Conservation (phyloP, 306 rosid genomes). For the Astragalus membranaceus region DNA sequence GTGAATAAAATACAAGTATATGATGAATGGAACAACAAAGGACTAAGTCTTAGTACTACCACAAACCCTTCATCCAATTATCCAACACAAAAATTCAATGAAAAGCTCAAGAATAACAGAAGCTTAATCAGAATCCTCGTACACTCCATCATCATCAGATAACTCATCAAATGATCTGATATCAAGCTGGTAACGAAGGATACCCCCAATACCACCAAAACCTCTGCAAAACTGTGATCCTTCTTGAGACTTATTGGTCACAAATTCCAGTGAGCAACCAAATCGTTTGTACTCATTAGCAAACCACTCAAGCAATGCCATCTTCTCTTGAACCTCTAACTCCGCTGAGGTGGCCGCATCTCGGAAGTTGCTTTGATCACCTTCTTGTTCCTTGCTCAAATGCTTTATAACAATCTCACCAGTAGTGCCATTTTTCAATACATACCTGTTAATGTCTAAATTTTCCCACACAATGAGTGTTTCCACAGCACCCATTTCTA, state of each 20-base stretch:
- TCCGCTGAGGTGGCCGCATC: slow-evolving; percentile 38
- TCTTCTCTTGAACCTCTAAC: slow-evolving; percentile 78
- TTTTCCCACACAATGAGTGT: slow-evolving; percentile 81
- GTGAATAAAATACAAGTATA: background rate
- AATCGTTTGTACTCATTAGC: slow-evolving; percentile 71
- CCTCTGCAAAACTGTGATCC: slow-evolving; percentile 93
- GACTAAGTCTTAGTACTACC: background rate
- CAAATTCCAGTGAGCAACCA: slow-evolving; percentile 80
- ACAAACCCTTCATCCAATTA: slow-evolving; percentile 4
- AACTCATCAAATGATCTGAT: slow-evolving; percentile 71
- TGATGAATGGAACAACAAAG: slow-evolving; percentile 1
- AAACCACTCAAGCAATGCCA: slow-evolving; percentile 82
- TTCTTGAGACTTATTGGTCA: slow-evolving; percentile 87
- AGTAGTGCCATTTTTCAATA: slow-evolving; percentile 42
- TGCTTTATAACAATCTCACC: slow-evolving; percentile 63
- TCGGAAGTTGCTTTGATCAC: slow-evolving; percentile 54
- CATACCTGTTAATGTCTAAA: slow-evolving; percentile 67
- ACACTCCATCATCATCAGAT: slow-evolving; percentile 59
- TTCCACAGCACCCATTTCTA: slow-evolving; percentile 93
- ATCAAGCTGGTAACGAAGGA: slow-evolving; percentile 90
- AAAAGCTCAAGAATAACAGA: background rate
- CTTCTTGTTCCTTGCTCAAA: slow-evolving; percentile 66
- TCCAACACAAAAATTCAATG: background rate
- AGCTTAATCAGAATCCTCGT: slow-evolving; percentile 33
- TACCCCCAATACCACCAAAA: slow-evolving; percentile 88